A percentile compares a stretch with the other conserved stretches of the same genome.
Conservation (phyloP, 2,329 filamentous ascomycete genomes). For the Coniella vitis region DNA sequence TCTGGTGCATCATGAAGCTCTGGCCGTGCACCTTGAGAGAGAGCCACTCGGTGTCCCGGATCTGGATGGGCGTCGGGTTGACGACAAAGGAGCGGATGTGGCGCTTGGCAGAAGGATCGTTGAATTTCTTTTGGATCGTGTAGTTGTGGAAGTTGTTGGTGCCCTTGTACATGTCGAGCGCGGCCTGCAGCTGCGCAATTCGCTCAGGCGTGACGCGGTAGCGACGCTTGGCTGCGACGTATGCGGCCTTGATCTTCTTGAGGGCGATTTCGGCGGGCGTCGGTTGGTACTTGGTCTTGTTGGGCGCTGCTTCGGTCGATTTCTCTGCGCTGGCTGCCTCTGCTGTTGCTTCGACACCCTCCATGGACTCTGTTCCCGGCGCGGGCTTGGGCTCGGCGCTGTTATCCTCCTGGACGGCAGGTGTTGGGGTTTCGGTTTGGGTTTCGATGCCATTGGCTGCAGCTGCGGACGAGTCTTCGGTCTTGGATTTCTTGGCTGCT, state of each 20-base stretch:
- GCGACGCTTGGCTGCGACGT: slow-evolving; percentile 72
- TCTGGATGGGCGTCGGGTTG: slow-evolving; percentile 69
- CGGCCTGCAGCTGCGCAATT: slow-evolving; percentile 66
- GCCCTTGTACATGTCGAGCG: slow-evolving; percentile 69
- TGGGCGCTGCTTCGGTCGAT: slow-evolving; percentile 1
- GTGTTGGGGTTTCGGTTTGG: not conserved
- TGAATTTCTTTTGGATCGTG: slow-evolving; percentile 79
- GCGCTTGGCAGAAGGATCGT: slow-evolving; percentile 78
- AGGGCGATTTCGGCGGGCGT: slow-evolving; percentile 57
- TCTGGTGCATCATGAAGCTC: slow-evolving; percentile 99
- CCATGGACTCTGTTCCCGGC: slow-evolving; percentile 3
- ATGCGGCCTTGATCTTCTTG: slow-evolving; percentile 72
- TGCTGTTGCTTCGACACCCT: slow-evolving; percentile 2
- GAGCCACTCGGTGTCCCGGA: slow-evolving; percentile 90
- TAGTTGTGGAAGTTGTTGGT: slow-evolving; percentile 97
- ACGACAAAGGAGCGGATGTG: slow-evolving; percentile 89
- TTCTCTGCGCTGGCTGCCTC: slow-evolving; percentile 1
- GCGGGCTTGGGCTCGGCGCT: not conserved
- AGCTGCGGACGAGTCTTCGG: slow-evolving; percentile 1
- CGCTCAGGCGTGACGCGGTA: slow-evolving; percentile 75
- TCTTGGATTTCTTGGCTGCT: slow-evolving; percentile 6
- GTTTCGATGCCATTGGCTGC: not conserved
- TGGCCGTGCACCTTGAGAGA: slow-evolving; percentile 95
- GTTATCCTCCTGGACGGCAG: slow-evolving; percentile 1
- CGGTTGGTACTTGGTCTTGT: slow-evolving; percentile 26